Evolutionary conservation across 257 asterid species (phyloP).

Genomic region (Fraxinus quadrangulata): DNA sequence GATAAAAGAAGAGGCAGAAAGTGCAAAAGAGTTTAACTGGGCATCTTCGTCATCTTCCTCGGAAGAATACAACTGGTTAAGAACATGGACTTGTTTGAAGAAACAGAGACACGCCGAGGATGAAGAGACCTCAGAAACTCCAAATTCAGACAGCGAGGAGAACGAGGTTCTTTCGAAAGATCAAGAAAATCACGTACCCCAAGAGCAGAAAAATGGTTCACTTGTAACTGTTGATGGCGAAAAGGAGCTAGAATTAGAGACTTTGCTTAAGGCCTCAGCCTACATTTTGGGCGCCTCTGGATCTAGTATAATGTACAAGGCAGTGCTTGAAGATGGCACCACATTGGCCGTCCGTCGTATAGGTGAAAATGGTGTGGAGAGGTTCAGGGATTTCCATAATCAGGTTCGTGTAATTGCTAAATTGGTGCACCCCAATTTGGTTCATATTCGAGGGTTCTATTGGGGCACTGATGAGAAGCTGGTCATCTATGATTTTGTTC

Average conservation of each 20-base stretch:
- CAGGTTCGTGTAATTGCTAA: slow-evolving; percentile 74
- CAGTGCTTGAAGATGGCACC: slow-evolving; percentile 84
- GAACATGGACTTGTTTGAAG: slow-evolving; percentile 72
- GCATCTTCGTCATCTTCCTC: slow-evolving; percentile 65
- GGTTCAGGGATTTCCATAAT: slow-evolving; percentile 86
- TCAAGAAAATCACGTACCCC: slow-evolving; percentile 24
- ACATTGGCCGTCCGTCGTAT: slow-evolving; percentile 81
- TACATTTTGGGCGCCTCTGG: slow-evolving; percentile 91
- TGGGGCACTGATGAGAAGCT: slow-evolving; percentile 96
- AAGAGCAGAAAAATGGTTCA: slow-evolving; percentile 63
- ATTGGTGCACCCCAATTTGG: slow-evolving; percentile 83
- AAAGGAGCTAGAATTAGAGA: slow-evolving; percentile 76
- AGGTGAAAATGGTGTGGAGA: slow-evolving; percentile 80
- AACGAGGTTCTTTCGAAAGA: slow-evolving; percentile 13
- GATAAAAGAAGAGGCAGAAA: slow-evolving; percentile 47
- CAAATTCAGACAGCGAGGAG: slow-evolving; percentile 40
- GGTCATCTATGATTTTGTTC: slow-evolving; percentile 88
- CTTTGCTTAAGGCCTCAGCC: slow-evolving; percentile 87
- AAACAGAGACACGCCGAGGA: slow-evolving; percentile 45
- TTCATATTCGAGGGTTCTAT: slow-evolving; percentile 81
- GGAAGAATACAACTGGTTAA: slow-evolving; percentile 68
- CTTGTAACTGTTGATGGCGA: slow-evolving; percentile 86
- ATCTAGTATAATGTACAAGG: slow-evolving; percentile 92
- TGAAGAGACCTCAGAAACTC: slow-evolving; percentile 26
- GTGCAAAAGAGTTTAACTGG: slow-evolving; percentile 70